Evolutionary conservation across 169 alveolate genomes (phyloP).

Genomic region (Eimeria mitis): DNA sequence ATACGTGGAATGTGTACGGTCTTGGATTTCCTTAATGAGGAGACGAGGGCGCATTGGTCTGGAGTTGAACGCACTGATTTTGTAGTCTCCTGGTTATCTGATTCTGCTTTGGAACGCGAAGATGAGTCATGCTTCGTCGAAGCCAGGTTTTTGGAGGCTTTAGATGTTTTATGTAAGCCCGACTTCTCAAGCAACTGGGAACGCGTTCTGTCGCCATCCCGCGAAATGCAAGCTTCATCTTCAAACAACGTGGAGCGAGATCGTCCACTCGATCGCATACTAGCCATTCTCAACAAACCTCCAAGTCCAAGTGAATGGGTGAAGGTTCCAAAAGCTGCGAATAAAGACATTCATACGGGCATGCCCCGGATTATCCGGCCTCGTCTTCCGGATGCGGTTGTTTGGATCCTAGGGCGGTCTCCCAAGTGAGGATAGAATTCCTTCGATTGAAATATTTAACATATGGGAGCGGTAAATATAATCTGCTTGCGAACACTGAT

Average conservation of each 20-base stretch:
- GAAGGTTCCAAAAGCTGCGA: neutral
- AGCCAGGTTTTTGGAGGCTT: neutral
- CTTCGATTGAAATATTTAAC: neutral
- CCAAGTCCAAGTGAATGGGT: neutral
- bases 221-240: neutral
- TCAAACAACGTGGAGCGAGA: neutral
- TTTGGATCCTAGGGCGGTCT: too few relatives aligned
- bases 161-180: neutral
- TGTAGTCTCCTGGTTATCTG: neutral
- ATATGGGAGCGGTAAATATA: neutral
- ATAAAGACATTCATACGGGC: neutral
- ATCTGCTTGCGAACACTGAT: neutral
- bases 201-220: neutral
- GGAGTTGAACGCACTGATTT: neutral
- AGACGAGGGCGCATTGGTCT: neutral
- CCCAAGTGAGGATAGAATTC: too few relatives aligned
- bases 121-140: neutral
- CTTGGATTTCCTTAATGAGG: slow-evolving; percentile 3
- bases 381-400: too few relatives aligned
- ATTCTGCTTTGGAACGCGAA: neutral
- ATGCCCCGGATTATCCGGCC: neutral
- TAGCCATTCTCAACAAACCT: neutral
- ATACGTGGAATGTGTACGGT: slow-evolving; percentile 10
- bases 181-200: neutral
- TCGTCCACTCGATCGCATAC: neutral